Base-by-base conservation (phyloP, 768 basidiomycete species). In the Ramaria rubella region DNA sequence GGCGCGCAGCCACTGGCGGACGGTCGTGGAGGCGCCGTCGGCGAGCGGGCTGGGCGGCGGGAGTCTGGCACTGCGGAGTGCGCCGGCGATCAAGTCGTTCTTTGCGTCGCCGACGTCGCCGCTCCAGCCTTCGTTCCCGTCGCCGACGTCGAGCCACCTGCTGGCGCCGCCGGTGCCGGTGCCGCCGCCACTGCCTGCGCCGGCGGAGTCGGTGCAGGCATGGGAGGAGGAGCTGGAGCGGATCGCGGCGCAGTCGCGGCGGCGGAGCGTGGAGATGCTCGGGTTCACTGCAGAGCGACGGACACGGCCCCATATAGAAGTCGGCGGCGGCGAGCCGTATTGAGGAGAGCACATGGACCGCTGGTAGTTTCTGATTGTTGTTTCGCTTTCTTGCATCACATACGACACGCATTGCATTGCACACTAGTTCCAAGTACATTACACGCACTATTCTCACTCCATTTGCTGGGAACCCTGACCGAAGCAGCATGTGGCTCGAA, bases 181-280 rank as follows among this genome's bases (percentile, higher is more conserved):
- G 1, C 49, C 33, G 12, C 33, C 30, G 11, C 29, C 49, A 31
- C 49, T 36, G 31, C 49, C 49, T n/a, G 26, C 46, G 2, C 24
- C 46, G 27, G 63, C 69, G 57, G 63, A 71, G 58, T 55, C 62
- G 42, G 72, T 81, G 65, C 65, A 66, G 40, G 88, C 83, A 61
- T 91, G 89, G 88, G 89, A 90, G 68, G 82, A 81, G 66, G 87
- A 90, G 73, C 75, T 89, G 44, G 81, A 76, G 58, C 76, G 80
- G 59, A 87, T 90, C 61, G 87, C 89, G 70, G 70, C 74, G 62
- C 72, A 72, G 68, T 86, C 81, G 69, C 79, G 78, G 53, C 67
- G 71, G 56, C 72, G 67, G 52, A 77, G 70, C 46, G 68, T 63
- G 19, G 66, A 68, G 48, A 74, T 77, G 68, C 57, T 73, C 19